phyloP scores from a whole-genome alignment of 495 filamentous ascomycete species.

The Xylaria cubensis region DNA sequence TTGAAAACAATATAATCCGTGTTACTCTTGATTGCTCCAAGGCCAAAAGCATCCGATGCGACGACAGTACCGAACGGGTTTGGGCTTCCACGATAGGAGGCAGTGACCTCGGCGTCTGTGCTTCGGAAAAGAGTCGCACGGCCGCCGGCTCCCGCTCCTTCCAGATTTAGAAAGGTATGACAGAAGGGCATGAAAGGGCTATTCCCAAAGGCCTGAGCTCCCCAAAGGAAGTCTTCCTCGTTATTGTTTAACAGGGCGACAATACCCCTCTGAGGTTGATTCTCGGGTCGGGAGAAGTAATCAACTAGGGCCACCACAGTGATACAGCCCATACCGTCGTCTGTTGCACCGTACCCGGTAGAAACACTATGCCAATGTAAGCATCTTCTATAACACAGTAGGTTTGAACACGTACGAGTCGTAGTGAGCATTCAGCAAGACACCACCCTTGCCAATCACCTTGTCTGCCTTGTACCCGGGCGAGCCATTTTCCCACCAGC shows the following conservation, averaged over 20 bases:
- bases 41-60: conserved; percentile 80
- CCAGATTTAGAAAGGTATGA: conserved; percentile 90
- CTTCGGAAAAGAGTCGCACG: conserved; percentile 85
- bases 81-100: conserved; percentile 70
- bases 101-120: conserved; percentile 86
- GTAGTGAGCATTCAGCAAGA: conserved; percentile 94
- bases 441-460: conserved; percentile 70
- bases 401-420: conserved; percentile 59
- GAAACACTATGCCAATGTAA: conserved; percentile 61
- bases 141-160: conserved; percentile 93
- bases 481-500: conserved; percentile 64
- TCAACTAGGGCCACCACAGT: conserved; percentile 85
- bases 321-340: conserved; percentile 90
- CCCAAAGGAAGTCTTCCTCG: conserved; percentile 93
- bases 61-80: conserved; percentile 86
- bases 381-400: conserved; percentile 46
- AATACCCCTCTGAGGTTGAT: conserved; percentile 79
- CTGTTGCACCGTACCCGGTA: conserved; percentile 87
- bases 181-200: conserved; percentile 78
- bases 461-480: conserved; percentile 44
- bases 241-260: conserved; percentile 93
- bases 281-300: conserved; percentile 80
- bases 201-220: conserved; percentile 82
- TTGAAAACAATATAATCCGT: conserved; percentile 92
- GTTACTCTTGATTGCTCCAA: conserved; percentile 76